A percentile compares a stretch with the other conserved stretches of the same genome.
These are phyloP conservation scores for Rhodotorula paludigena DNA, from an alignment of 768 basidiomycete genomes.

Conservation along the genomic window DNA sequence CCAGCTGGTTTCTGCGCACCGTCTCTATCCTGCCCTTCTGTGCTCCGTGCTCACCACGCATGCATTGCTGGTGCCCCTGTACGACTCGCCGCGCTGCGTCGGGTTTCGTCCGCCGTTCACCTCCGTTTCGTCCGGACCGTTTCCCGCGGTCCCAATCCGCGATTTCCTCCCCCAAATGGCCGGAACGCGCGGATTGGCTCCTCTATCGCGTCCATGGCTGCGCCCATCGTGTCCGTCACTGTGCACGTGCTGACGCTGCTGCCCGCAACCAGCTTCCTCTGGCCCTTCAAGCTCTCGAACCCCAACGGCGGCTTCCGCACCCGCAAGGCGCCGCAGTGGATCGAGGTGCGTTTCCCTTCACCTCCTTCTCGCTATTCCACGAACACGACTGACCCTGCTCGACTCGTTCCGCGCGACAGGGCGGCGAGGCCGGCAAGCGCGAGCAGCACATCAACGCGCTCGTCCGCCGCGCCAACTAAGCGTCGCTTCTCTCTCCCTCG, in stretches of 20 bases:
- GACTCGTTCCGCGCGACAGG: constrained; percentile 28
- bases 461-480: constrained; percentile 55
- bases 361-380: background rate
- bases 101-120: too few species aligned
- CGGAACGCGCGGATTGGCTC: too few species aligned
- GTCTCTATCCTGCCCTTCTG: too few species aligned
- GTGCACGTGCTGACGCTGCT: background rate
- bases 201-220: background rate
- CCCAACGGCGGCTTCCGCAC: constrained; percentile 88
- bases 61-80: too few species aligned
- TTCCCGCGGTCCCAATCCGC: too few species aligned
- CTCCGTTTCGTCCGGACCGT: too few species aligned
- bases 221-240: background rate
- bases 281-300: constrained; percentile 99
- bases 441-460: constrained; percentile 97
- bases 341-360: constrained; percentile 17
- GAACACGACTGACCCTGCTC: background rate
- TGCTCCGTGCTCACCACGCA: too few species aligned
- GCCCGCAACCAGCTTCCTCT: constrained; percentile 75
- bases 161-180: background rate
- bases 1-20: too few species aligned
- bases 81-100: too few species aligned
- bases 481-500: background rate
- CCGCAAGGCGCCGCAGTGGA: constrained; percentile 27
- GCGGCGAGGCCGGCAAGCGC: constrained; percentile 64